A percentile compares a stretch with the other conserved stretches of the same genome.
Evolutionary conservation across 2,329 filamentous ascomycete species (phyloP).

Genomic region (Colletotrichum sp.): DNA sequence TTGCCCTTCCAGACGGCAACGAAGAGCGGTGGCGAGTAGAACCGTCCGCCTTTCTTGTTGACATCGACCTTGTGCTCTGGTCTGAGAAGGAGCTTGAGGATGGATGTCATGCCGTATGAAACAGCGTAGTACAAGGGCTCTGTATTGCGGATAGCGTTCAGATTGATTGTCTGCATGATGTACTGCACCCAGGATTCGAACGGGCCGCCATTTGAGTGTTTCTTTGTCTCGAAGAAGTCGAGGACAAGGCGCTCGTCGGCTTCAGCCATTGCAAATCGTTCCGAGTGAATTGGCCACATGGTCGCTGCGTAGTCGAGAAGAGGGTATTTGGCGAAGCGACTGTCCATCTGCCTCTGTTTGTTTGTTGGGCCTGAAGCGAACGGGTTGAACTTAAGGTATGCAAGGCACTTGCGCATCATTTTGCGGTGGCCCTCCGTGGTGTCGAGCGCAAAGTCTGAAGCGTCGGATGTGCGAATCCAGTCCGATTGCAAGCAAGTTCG

Average conservation of each 20-base stretch:
- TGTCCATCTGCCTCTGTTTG: background rate
- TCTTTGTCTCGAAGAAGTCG: slow-evolving; percentile 25
- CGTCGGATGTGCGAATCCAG: slow-evolving; percentile 22
- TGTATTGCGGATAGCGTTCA: slow-evolving; percentile 16
- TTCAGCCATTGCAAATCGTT: background rate
- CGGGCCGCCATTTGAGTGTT: slow-evolving; percentile 14
- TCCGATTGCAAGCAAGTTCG: slow-evolving; percentile 24
- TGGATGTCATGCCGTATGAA: slow-evolving; percentile 28
- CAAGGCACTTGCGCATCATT: slow-evolving; percentile 28
- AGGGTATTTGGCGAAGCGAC: slow-evolving; percentile 12
- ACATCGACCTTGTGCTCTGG: slow-evolving; percentile 22
- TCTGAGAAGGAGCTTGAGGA: slow-evolving; percentile 23
- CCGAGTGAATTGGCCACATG: slow-evolving; percentile 27
- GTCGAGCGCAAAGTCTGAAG: slow-evolving; percentile 25
- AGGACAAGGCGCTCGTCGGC: slow-evolving; percentile 23
- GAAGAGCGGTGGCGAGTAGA: slow-evolving; percentile 24
- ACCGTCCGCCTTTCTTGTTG: slow-evolving; percentile 24
- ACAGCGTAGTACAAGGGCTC: slow-evolving; percentile 29
- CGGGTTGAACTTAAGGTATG: slow-evolving; percentile 21
- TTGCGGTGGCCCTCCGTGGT: slow-evolving; percentile 9
- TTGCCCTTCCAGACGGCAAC: slow-evolving; percentile 24
- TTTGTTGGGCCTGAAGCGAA: slow-evolving; percentile 22
- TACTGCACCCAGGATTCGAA: slow-evolving; percentile 29
- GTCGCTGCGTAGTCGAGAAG: slow-evolving; percentile 21
- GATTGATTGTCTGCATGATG: slow-evolving; percentile 9